A percentile compares a stretch with the other conserved stretches of the same genome.
These are phyloP conservation scores for Haberlea rhodopensis DNA, from an alignment of 257 asterid genomes.

Conservation along the genomic window DNA sequence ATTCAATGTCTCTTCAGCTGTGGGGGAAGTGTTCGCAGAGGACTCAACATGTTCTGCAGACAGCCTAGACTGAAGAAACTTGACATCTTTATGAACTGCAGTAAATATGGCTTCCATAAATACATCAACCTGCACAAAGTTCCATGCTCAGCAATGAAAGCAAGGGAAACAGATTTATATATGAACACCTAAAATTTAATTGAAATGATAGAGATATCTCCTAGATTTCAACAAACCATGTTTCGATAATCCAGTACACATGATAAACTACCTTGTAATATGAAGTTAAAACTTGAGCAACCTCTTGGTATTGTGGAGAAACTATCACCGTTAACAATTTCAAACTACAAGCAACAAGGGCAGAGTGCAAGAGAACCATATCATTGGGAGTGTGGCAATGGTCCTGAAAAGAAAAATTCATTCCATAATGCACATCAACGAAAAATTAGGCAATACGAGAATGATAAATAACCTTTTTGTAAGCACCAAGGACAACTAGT, in stretches of 20 bases:
- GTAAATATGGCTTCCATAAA: conserved; percentile 81
- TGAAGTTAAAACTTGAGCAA: conserved; percentile 83
- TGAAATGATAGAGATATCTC: neutral
- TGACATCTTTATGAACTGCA: conserved; percentile 69
- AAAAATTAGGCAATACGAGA: conserved; percentile 14
- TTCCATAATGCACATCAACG: conserved; percentile 22
- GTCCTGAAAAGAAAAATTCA: conserved; percentile 42
- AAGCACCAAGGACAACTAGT: conserved; percentile 66
- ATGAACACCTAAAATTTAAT: neutral
- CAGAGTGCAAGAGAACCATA: conserved; percentile 82
- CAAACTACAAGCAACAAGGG: conserved; percentile 86
- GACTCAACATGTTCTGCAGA: conserved; percentile 53
- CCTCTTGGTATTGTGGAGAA: conserved; percentile 84
- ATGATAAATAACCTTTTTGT: conserved; percentile 59
- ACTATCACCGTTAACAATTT: conserved; percentile 67
- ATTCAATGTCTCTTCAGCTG: conserved; percentile 60
- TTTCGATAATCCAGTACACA: neutral
- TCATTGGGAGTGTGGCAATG: conserved; percentile 51
- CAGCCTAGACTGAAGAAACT: conserved; percentile 69
- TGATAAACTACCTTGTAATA: conserved; percentile 59
- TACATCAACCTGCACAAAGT: conserved; percentile 77
- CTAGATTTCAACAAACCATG: neutral
- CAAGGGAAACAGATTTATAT: neutral
- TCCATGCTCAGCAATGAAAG: conserved; percentile 25
- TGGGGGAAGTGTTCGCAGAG: conserved; percentile 43